Evolutionary conservation across 2,329 filamentous ascomycete genomes (phyloP).

Genomic region (Saccharata proteae): DNA sequence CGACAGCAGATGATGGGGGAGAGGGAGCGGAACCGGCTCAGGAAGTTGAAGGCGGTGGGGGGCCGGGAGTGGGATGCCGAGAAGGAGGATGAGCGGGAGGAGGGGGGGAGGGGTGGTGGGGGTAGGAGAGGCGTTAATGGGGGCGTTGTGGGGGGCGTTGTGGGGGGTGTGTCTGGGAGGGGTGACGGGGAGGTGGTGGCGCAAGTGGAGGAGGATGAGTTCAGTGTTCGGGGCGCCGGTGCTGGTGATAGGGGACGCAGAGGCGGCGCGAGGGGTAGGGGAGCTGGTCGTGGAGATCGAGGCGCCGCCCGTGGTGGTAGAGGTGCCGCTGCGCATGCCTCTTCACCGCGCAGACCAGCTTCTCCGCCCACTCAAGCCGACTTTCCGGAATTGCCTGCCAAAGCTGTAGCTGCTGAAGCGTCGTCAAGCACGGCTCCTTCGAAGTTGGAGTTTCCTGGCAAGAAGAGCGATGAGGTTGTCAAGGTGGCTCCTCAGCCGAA

Average conservation of each 20-base stretch:
- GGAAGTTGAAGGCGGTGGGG: constrained; percentile 46
- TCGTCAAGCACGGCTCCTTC: not conserved
- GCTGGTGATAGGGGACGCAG: constrained; percentile 15
- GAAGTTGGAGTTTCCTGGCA: not conserved
- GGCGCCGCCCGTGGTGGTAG: constrained; percentile 12
- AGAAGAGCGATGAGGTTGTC: not conserved
- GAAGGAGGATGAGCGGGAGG: constrained; percentile 44
- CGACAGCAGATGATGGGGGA: constrained; percentile 50
- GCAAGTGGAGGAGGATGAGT: not conserved
- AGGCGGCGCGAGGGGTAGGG: constrained; percentile 21
- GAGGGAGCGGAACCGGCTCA: constrained; percentile 46
- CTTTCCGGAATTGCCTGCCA: constrained; percentile 32
- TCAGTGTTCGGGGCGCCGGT: constrained; percentile 1
- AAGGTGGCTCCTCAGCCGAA: not conserved
- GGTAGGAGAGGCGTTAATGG: constrained; percentile 39
- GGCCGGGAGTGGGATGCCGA: constrained; percentile 52
- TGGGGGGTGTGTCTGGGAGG: constrained; percentile 14
- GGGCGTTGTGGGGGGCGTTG: constrained; percentile 25
- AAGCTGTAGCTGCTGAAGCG: not conserved
- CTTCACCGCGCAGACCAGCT: constrained; percentile 10
- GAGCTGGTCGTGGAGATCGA: constrained; percentile 20
- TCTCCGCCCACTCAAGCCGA: constrained; percentile 29
- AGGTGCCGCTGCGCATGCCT: not conserved
- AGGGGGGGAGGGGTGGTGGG: constrained; percentile 28
- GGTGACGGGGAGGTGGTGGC: constrained; percentile 18